Evolutionary conservation across 768 basidiomycete species (phyloP), one percentile per base, ranked within the genome.

Genomic region (Lanmaoa rubissima): DNA sequence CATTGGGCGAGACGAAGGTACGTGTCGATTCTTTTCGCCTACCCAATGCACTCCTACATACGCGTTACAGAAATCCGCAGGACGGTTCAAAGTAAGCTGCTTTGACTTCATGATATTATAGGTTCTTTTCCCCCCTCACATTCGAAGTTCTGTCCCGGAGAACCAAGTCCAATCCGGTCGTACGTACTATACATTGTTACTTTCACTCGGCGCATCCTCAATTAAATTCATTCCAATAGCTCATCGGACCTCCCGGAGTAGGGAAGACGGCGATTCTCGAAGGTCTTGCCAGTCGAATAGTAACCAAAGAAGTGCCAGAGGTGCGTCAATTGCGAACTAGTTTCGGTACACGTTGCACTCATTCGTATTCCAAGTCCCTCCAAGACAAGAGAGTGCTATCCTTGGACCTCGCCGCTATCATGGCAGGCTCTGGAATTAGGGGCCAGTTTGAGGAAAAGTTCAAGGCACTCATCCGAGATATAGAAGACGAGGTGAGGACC

Each of bases 361-460:
- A 53, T 5, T 35, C 51, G 40, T 47, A 43, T 40, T 31, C 19
- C 52, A 7, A 92, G 91, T 92, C 92, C 9, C 75, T 96, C 11
- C 88, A 93, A 58, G 75, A 88, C 65, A 96, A 94, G 68, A 83
- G 89, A n/a, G 90, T 97, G 0, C 80, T 96, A 0, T 85, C 94
- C 0, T 81, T 96, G 52, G 94, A 95, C 69, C 78, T 96, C 3
- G 80, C 92, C 0, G 83, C 86, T 1, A 83, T 96, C 24, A 82
- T 95, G 75, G 94, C 92, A 8, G 94, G 94, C 1, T 92, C 93
- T 1, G 92, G 93, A 0, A 89, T 96, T 51, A 85, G 94, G 41
- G 94, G 94, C 2, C 90, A 94, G 62, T 95, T 95, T 51, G 94
- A 97, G 63, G 92, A 92, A 70, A 93, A 93, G 63, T 94, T 95